Percentiles rank a stretch among this genome's conserved stretches.
Evolutionary conservation across 2,329 filamentous ascomycete species (phyloP).

Genomic region (Arthroderma sp.): DNA sequence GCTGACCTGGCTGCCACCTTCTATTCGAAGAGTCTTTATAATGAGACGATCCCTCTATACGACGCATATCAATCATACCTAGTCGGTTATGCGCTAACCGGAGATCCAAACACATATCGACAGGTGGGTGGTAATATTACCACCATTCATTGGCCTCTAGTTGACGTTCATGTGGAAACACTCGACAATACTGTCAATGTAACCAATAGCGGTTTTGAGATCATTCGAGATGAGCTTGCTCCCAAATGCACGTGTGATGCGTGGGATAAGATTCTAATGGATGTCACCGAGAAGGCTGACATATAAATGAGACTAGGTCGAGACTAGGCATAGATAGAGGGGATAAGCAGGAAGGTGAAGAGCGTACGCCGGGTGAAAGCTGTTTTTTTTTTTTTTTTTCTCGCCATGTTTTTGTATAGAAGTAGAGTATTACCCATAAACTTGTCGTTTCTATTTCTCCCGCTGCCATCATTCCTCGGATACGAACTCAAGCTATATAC

Average conservation of each 20-base stretch:
- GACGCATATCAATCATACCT: constrained; percentile 1
- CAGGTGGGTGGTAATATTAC: background rate
- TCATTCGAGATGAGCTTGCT: background rate
- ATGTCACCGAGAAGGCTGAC: background rate
- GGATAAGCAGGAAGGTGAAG: too few species aligned
- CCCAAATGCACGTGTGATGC: background rate
- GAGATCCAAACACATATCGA: background rate
- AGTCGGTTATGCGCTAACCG: constrained; percentile 1
- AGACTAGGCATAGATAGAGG: too few species aligned
- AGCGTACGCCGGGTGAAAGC: too few species aligned
- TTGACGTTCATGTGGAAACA: background rate
- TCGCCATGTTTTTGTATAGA: too few species aligned
- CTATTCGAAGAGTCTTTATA: background rate
- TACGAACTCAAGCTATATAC: too few species aligned
- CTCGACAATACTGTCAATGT: background rate
- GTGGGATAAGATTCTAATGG: background rate
- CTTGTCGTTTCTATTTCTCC: too few species aligned
- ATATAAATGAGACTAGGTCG: too few species aligned
- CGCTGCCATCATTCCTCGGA: too few species aligned
- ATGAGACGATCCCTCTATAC: background rate
- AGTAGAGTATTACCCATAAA: too few species aligned
- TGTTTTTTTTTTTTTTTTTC: too few species aligned
- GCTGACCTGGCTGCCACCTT: background rate
- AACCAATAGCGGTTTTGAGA: background rate
- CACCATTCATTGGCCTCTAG: background rate